Conservation (phyloP, 345 rosid genomes). For the Linum lewisii region DNA sequence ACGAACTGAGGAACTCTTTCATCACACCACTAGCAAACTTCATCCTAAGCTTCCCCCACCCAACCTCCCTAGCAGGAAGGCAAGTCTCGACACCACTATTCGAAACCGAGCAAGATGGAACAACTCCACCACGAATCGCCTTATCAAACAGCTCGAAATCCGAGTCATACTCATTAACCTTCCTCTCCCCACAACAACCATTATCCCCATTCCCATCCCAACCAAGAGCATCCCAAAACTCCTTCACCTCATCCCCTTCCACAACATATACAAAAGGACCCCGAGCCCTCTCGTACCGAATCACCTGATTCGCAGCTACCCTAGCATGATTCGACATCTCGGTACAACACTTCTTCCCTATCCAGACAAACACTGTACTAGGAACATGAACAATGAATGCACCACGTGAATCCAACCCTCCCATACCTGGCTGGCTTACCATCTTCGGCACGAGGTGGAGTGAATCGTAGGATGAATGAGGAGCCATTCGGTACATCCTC, state of each 20-base stretch:
- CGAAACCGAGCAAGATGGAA: conserved; percentile 47
- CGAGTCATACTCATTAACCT: conserved; percentile 43
- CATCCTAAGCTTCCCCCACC: conserved; percentile 54
- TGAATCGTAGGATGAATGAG: conserved; percentile 66
- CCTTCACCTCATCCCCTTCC: conserved; percentile 54
- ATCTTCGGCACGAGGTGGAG: conserved; percentile 68
- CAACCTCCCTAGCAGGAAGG: conserved; percentile 54
- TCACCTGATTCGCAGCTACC: conserved; percentile 57
- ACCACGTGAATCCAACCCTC: conserved; percentile 58
- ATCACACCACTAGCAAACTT: conserved; percentile 48
- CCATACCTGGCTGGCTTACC: conserved; percentile 31
- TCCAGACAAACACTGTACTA: conserved; percentile 48
- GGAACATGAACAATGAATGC: conserved; percentile 56
- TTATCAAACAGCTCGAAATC: conserved; percentile 56
- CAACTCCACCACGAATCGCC: conserved; percentile 61
- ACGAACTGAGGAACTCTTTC: conserved; percentile 35
- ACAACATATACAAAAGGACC: conserved; percentile 35
- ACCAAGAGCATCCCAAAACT: conserved; percentile 56
- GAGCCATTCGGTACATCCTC: conserved; percentile 61
- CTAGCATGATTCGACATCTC: conserved; percentile 43
- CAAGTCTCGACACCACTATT: conserved; percentile 42
- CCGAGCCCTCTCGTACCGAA: conserved; percentile 48
- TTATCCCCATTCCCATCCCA: conserved; percentile 5
- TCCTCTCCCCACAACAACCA: conserved; percentile 23
- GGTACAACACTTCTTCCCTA: conserved; percentile 36